Evolutionary conservation across 495 filamentous ascomycete species (phyloP).

Genomic region (Elasticomyces elasticus): DNA sequence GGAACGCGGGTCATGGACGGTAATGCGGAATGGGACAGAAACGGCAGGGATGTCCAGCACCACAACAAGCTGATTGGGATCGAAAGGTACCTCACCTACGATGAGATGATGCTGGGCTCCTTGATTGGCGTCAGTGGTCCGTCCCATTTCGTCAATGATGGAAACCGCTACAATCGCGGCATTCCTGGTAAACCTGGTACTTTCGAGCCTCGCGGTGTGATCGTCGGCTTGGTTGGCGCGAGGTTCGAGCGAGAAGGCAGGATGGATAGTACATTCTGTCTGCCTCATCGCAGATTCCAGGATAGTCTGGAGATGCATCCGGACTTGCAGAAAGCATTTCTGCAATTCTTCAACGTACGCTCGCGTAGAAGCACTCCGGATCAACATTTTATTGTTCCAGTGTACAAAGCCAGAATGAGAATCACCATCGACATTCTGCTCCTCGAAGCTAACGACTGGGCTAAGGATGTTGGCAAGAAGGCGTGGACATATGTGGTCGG

Average conservation of each 20-base stretch:
- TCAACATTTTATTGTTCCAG: slow-evolving; percentile 8
- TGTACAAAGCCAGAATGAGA: slow-evolving; percentile 29
- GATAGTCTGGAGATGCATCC: background rate
- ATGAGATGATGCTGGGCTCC: slow-evolving; percentile 20
- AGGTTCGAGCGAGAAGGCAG: slow-evolving; percentile 13
- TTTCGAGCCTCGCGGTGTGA: slow-evolving; percentile 14
- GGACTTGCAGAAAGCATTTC: slow-evolving; percentile 2
- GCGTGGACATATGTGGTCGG: slow-evolving; percentile 33
- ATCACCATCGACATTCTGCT: slow-evolving; percentile 27
- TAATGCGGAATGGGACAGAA: slow-evolving; percentile 13
- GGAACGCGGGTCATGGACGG: background rate
- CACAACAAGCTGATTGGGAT: slow-evolving; percentile 3
- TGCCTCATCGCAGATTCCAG: background rate
- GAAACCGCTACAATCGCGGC: slow-evolving; percentile 12
- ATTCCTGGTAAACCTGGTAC: background rate
- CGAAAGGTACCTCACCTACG: slow-evolving; percentile 16
- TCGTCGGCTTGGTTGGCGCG: slow-evolving; percentile 17
- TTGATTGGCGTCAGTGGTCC: slow-evolving; percentile 17
- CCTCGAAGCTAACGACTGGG: slow-evolving; percentile 27
- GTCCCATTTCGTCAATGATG: slow-evolving; percentile 18
- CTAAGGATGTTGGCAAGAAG: slow-evolving; percentile 18
- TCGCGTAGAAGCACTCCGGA: background rate
- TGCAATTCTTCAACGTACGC: slow-evolving; percentile 2
- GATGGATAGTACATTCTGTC: slow-evolving; percentile 12
- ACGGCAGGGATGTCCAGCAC: slow-evolving; percentile 10